A percentile compares a stretch with the other conserved stretches of the same genome.
These are phyloP conservation scores for Aspergillus sclerotiicarbonarius DNA, from an alignment of 495 filamentous ascomycete genomes.

Conservation along the genomic window DNA sequence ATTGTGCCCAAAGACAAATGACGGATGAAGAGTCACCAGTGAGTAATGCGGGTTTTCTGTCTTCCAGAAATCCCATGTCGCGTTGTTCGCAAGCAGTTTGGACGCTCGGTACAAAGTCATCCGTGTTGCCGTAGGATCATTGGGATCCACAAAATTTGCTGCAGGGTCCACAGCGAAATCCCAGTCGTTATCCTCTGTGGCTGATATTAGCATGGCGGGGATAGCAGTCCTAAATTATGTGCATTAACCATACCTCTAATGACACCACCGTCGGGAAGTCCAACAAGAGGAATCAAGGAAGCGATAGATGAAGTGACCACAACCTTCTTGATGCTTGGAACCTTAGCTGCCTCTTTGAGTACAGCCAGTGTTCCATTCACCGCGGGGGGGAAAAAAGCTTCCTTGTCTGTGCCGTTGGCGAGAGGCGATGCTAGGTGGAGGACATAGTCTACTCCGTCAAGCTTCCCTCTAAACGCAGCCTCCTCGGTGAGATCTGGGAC, in stretches of 20 bases:
- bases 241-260: conserved; percentile 22
- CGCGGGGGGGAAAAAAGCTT: conserved; percentile 30
- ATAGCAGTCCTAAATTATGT: neutral
- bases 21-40: conserved; percentile 29
- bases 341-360: conserved; percentile 28
- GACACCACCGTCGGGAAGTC: conserved; percentile 22
- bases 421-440: conserved; percentile 43
- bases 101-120: conserved; percentile 29
- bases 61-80: conserved; percentile 25
- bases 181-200: conserved; percentile 32
- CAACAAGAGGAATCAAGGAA: conserved; percentile 27
- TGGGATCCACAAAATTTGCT: conserved; percentile 19
- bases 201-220: neutral
- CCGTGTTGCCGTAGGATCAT: conserved; percentile 13
- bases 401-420: conserved; percentile 24
- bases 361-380: conserved; percentile 32
- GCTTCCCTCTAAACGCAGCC: conserved; percentile 25
- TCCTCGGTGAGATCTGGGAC: conserved; percentile 33
- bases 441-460: conserved; percentile 37
- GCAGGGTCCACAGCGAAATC: conserved; percentile 26
- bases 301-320: conserved; percentile 37
- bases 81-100: conserved; percentile 32
- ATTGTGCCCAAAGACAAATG: conserved; percentile 32
- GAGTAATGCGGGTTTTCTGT: conserved; percentile 25
- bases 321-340: conserved; percentile 33